Conservation (phyloP, 2,329 filamentous ascomycete genomes). For the Aphanocladium album region DNA sequence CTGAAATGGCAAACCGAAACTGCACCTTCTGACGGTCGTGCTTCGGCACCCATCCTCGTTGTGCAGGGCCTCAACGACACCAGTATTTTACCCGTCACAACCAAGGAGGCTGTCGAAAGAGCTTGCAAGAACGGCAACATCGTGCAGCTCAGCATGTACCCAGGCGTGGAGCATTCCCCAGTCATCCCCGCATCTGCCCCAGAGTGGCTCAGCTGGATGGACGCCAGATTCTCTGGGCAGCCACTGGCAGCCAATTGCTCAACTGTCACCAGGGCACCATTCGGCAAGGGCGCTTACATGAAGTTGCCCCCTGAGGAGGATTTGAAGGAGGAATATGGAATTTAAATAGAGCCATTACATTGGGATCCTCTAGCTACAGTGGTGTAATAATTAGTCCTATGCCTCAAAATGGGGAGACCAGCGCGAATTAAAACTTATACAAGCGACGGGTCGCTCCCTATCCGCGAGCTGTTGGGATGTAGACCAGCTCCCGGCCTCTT, state of each 20-base stretch:
- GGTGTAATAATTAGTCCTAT: background rate
- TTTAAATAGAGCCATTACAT: background rate
- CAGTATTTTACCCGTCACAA: conserved; percentile 3
- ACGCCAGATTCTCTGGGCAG: background rate
- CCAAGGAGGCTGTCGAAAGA: background rate
- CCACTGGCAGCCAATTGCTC: background rate
- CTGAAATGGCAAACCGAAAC: background rate
- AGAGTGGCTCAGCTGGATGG: conserved; percentile 3
- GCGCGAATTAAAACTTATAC: too few species aligned
- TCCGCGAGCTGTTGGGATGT: too few species aligned
- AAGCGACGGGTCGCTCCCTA: too few species aligned
- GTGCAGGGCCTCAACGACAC: conserved; percentile 11
- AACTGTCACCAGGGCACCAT: background rate
- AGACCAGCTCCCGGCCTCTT: too few species aligned
- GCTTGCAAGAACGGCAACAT: conserved; percentile 4
- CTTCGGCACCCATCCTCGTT: background rate
- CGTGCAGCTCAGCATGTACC: conserved; percentile 10
- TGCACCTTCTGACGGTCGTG: background rate
- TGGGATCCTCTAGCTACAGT: background rate
- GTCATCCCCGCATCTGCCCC: background rate
- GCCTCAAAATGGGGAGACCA: too few species aligned
- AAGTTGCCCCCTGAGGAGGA: background rate
- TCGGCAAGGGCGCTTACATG: background rate
- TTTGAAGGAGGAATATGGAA: background rate
- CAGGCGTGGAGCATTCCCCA: background rate